Base-by-base conservation (phyloP, 164 flowering plant species). In the Protea cynaroides region DNA sequence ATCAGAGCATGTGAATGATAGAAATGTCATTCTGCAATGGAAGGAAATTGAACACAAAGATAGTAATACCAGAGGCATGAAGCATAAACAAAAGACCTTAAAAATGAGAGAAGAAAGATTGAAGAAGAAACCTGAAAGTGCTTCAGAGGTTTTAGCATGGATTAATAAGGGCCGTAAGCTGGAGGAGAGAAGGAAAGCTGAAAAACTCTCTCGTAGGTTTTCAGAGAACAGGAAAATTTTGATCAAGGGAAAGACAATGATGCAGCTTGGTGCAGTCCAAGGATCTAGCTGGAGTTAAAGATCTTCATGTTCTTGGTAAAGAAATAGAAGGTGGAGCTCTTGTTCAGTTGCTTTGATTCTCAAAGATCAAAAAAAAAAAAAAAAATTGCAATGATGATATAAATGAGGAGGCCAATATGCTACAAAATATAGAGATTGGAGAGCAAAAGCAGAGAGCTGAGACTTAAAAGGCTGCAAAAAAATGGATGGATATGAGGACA, bases 241-340 rank as follows among this genome's bases (percentile, higher is more conserved):
- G 83, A 72, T 62, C 78, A 80, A 62, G 97, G 59, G 62, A 82
- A 88, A 54, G 90, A 85, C 58, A 89, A 79, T 59, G 83, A 63
- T n/a, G 63, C 59, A 66, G 65, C 71, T 15, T 69, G 63, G 56
- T 79, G 72, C 17, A 65, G 71, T 58, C 80, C 46, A 64, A 68
- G 70, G 75, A 86, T 75, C 80, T 94, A 53, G 91, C 90, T 23
- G 99, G 99, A 19, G 80, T 88, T 24, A 94, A 89, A 84, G 75
- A 91, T 75, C 95, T 94, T 71, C 90, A 94, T 78, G 97, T 97
- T 25, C 76, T 94, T 65, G 99, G 91, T 69, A 89, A 89, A 82
- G 99, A 91, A 58, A 66, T 91, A 71, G 95, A 91, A 71, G 99
- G 99, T 67, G 99, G 99, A 57, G 96, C 99, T 67, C n/a, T n/a